Base-by-base conservation (phyloP, 2,329 filamentous ascomycete species). In the Beauveria brongniartii region DNA sequence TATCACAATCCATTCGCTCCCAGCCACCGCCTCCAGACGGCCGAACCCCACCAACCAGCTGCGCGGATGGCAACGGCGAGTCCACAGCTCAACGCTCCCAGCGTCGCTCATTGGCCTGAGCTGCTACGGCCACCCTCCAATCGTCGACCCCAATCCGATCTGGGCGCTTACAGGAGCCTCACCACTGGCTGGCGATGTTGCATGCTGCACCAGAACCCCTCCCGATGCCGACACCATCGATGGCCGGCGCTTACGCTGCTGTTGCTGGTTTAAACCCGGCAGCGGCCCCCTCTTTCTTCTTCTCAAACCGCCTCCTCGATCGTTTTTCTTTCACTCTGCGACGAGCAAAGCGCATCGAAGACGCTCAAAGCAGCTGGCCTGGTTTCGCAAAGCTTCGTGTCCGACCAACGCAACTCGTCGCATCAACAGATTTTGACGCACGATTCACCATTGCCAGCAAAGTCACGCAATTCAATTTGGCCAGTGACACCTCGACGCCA, bases 81-180 rank as follows among this genome's bases (percentile, higher is more conserved):
- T 24, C 40, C 43, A 56, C 54, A 56, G 54, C 53, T 56, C 52
- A 8, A 24, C 40, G 52, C 22, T 12, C 3, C 26, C 34, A 40
- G 30, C 44, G 30, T 46, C 40, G 24, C 53, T 61, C 44, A 61
- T 61, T 61, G 59, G 59, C 52, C 44, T 7, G 24, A 18, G 22
- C 52, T 22, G 18, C 5, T 37, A 55, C 44, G 20, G 30, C 30
- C 44, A 50, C 28, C 52, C 51, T 55, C 59, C 59, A 61, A 61
- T 61, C 59, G 52, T 16, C 51, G 52, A 22, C 52, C 44, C 59
- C 44, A 40, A 24, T 34, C 52, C 52, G 52, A 61, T 61, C 52
- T 22, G 52, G 59, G 59, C 59, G 59, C 59, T 61, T 61, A 61
- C 51, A 61, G 59, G 24, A 61, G 44, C 51, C 7, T 61, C 59